Base-by-base conservation (phyloP, 805 yeast species). In the Kodamaea sagamina region DNA sequence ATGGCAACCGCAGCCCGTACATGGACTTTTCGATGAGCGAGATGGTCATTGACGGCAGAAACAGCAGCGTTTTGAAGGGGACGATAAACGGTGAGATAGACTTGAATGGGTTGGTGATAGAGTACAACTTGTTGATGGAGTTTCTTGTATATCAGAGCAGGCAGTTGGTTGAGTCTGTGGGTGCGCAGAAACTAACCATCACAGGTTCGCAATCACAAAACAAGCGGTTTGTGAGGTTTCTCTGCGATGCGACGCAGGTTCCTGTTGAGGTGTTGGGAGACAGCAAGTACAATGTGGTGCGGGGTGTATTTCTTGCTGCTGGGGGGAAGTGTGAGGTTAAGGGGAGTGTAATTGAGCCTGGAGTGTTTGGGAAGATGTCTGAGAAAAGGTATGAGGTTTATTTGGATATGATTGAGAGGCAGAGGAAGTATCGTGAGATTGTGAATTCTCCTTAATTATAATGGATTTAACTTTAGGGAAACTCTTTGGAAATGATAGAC, bases 1-100 rank as follows among this genome's bases (percentile, higher is more conserved):
- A 69, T 37, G 86, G 86, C 0, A 81, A 79, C 51, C 65, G 86
- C 53, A 74, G 81, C 6, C 85, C 85, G 0, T 75, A 62, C 48
- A 74, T 70, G 41, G 78, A 78, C 51, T 67, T 76, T 8, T 38
- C 57, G 2, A 68, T 80, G 75, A 62, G 72, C 41, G 81, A 81
- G 26, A 61, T 69, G 38, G 59, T 66, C 34, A 72, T 78, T 7
- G 82, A 81, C 11, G 81, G 78, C 25, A 57, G 36, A 32, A 64
- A 64, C 34, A 43, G 50, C 10, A 32, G 53, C 11, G 27, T 4
- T 9, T 24, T 16, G 9, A 19, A 16, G 12, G 51, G 42, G 11
- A 35, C 39, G 4, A 19, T 32, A 35, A 11, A 43, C 69, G 25
- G 56, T 62, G 26, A 7, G 5, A 72, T 68, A 22, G 59, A 71